A percentile compares a stretch with the other conserved stretches of the same genome.
Evolutionary conservation across 2,329 filamentous ascomycete species (phyloP).

Genomic region (Colletotrichum chlorophyti): DNA sequence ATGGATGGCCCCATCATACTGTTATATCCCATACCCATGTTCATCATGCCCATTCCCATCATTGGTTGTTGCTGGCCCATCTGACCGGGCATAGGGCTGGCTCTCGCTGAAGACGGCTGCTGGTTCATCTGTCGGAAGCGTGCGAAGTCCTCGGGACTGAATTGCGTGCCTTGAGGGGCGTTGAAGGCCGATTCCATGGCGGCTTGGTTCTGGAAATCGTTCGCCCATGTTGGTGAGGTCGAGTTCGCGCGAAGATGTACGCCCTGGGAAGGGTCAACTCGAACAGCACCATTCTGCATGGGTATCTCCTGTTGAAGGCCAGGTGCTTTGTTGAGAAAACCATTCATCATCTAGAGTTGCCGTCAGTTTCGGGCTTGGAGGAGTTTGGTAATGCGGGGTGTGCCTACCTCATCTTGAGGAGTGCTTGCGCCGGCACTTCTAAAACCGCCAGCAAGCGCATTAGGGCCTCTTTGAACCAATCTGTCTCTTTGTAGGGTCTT

Average conservation of each 20-base stretch:
- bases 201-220: constrained; percentile 63
- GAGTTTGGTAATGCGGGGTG: not conserved
- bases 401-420: constrained; percentile 74
- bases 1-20: constrained; percentile 64
- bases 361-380: not conserved
- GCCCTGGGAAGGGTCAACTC: constrained; percentile 56
- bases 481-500: constrained; percentile 93
- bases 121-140: constrained; percentile 80
- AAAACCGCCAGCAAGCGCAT: constrained; percentile 77
- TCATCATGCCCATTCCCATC: constrained; percentile 53
- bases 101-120: constrained; percentile 55
- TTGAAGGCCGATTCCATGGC: constrained; percentile 77
- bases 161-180: constrained; percentile 64
- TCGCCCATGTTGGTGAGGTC: constrained; percentile 61
- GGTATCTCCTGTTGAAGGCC: constrained; percentile 61
- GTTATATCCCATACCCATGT: constrained; percentile 63
- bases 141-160: constrained; percentile 85
- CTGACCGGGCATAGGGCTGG: constrained; percentile 65
- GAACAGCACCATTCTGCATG: constrained; percentile 55
- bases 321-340: constrained; percentile 85
- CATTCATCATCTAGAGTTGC: constrained; percentile 81
- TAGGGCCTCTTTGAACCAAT: constrained; percentile 77
- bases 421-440: constrained; percentile 73
- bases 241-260: constrained; percentile 60
- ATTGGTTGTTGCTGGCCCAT: constrained; percentile 50